A percentile compares a stretch with the other conserved stretches of the same genome.
Evolutionary conservation across 345 rosid species (phyloP).

Genomic region (Aquilaria yunnanensis): DNA sequence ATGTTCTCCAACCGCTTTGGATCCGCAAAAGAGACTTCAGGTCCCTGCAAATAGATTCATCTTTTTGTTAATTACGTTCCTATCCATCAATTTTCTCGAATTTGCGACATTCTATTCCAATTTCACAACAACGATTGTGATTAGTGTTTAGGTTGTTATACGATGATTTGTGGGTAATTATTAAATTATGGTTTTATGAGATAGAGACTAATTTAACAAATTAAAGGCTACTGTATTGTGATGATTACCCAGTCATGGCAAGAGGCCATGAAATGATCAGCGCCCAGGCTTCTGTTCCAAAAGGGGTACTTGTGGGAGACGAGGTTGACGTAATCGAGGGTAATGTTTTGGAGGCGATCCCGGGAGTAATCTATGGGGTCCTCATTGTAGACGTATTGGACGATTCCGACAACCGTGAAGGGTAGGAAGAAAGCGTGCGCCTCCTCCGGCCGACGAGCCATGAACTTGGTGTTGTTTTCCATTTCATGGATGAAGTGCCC

Average conservation of each 20-base stretch:
- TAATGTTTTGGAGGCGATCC: conserved; percentile 1
- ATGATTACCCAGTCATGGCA: conserved; percentile 58
- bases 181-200: neutral
- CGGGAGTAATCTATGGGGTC: conserved; percentile 21
- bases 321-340: conserved; percentile 30
- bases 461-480: conserved; percentile 23
- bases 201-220: neutral
- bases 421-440: conserved; percentile 36
- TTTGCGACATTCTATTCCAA: too few relatives aligned
- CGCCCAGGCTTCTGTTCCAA: conserved; percentile 54
- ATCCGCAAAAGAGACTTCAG: conserved; percentile 35
- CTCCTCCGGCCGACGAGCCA: conserved; percentile 21
- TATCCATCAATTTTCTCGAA: too few relatives aligned
- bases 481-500: conserved; percentile 34
- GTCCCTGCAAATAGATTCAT: conserved; percentile 33
- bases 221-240: neutral
- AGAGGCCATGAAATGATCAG: conserved; percentile 54
- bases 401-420: conserved; percentile 15
- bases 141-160: too few relatives aligned
- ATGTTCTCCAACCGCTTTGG: conserved; percentile 44
- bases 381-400: conserved; percentile 14
- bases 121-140: too few relatives aligned
- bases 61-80: neutral
- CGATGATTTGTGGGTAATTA: too few relatives aligned
- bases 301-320: conserved; percentile 40